Percentiles rank a stretch among this genome's conserved stretches.
Evolutionary conservation across 2,329 filamentous ascomycete species (phyloP).

Genomic region (Paracamarosporium sp.): DNA sequence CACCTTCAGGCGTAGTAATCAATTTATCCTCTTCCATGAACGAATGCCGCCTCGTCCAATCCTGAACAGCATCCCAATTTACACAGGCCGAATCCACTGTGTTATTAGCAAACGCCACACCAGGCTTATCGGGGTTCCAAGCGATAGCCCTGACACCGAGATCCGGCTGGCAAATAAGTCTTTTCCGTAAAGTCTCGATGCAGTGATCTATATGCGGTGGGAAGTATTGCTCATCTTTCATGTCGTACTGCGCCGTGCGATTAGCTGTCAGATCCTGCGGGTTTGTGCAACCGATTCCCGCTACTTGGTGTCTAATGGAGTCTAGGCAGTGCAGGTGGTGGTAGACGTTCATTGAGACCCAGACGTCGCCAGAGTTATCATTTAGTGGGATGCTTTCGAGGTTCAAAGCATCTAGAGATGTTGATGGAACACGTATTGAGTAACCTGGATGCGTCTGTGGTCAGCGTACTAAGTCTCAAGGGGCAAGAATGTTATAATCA

Average conservation of each 20-base stretch:
- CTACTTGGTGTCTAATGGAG: conserved; percentile 12
- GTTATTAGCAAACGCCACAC: conserved; percentile 15
- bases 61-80: conserved; percentile 11
- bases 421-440: conserved; percentile 14
- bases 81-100: conserved; percentile 12
- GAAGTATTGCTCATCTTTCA: conserved; percentile 5
- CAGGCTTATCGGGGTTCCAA: conserved; percentile 14
- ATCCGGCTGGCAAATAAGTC: conserved; percentile 14
- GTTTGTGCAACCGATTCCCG: conserved; percentile 6
- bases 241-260: background rate
- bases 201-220: conserved; percentile 16
- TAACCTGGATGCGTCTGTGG: background rate
- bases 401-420: conserved; percentile 4
- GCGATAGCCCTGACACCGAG: conserved; percentile 12
- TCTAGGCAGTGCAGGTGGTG: conserved; percentile 11
- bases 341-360: conserved; percentile 13
- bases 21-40: conserved; percentile 8
- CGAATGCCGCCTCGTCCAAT: conserved; percentile 11
- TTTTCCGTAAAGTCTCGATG: conserved; percentile 10
- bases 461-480: background rate
- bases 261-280: background rate
- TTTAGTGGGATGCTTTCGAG: conserved; percentile 12
- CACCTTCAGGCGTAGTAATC: conserved; percentile 12
- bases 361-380: conserved; percentile 11
- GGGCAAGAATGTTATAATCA: background rate